Evolutionary conservation across 176 grass and related monocot genomes (phyloP).

Genomic region (maize (Zea mays)): Zm-B73-REFERENCE-NAM-5.0 NC_050099.1:148420001-148420500

Average conservation of each 20-base stretch:
- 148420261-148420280: not conserved
- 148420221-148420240: slow-evolving; percentile 11
- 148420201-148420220: slow-evolving; percentile 47
- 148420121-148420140: slow-evolving; percentile 27
- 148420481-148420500: slow-evolving; percentile 45
- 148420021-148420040: slow-evolving; percentile 26
- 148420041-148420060: slow-evolving; percentile 30
- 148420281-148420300: slow-evolving; percentile 25
- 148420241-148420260: not conserved
- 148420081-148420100: slow-evolving; percentile 21
- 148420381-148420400: slow-evolving; percentile 39
- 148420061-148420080: slow-evolving; percentile 16
- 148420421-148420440: slow-evolving; percentile 40
- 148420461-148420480: slow-evolving; percentile 48
- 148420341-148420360: slow-evolving; percentile 40
- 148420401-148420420: slow-evolving; percentile 38
- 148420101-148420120: slow-evolving; percentile 29
- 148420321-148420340: slow-evolving; percentile 38
- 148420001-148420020: slow-evolving; percentile 13
- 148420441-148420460: slow-evolving; percentile 33
- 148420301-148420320: slow-evolving; percentile 27
- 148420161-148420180: slow-evolving; percentile 31
- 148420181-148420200: slow-evolving; percentile 39
- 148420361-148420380: slow-evolving; percentile 41
- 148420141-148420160: slow-evolving; percentile 37